Evolutionary conservation across 129 eudicot genomes (phyloP), one percentile per base, ranked within the genome.

Genomic region (Chrysanthemum makinoi): DNA sequence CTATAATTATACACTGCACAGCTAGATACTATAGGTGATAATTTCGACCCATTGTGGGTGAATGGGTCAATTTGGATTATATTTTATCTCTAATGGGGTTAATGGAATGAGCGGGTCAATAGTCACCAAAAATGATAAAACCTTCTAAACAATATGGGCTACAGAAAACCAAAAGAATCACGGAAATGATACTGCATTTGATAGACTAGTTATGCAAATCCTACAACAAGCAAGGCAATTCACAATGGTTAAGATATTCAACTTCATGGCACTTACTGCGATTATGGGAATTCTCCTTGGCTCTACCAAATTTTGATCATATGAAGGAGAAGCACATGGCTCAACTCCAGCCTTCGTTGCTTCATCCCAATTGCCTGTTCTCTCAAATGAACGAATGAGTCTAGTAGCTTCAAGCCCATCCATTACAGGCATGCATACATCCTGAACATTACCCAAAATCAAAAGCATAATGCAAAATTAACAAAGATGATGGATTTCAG

Each of bases 391-490:
- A 71, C 98, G 89, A 52, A 93, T 93, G 30, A 93, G 68, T 84
- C 95, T 79, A 62, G 98, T 93, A 63, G 98, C 96, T 82, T 89
- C 79, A 74, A 93, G 91, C 17, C 98, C 98, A 60, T 89, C 91
- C 98, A 93, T 93, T 47, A 87, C 90, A 8, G 98, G 98, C 98
- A 93, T 93, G 90, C 91, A 89, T 68, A 93, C 92, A 78, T 93
- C 98, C 98, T 93, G 81, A 58, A 73, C 12, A 28, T 58, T 47
- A 60, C 17, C 22, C 69, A 59, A 69, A 76, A 48, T 68, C 16
- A 13, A 55, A 35, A 56, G 56, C 75, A 49, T 6, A 39, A 7
- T 39, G 46, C 10, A 8, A 39, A 39, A 39, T 39, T 39, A 39
- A 39, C 46, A 39, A 39, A 39, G 46, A 39, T 39, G 46, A 28